Base-by-base conservation (phyloP, 164 flowering plant species). In the Liriodendron chinense region DNA sequence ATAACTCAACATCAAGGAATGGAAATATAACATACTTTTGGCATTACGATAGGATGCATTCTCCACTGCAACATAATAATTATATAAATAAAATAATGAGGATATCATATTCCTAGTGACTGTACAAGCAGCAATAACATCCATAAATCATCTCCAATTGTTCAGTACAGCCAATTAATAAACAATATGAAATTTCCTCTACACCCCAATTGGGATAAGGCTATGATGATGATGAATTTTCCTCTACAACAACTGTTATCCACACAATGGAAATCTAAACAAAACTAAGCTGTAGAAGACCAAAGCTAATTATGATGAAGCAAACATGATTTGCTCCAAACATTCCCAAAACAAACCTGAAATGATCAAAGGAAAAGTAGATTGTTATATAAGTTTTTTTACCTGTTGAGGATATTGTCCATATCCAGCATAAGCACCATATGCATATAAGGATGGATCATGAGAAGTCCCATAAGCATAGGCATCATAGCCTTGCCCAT, bases 401-500 rank as follows among this genome's bases (percentile, higher is more conserved):
- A 67, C 98, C 97, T 91, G 97, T 80, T 90, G 97, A 78, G 93
- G 92, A 78, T 94, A 93, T 63, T 91, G 96, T 16, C 79, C 79
- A 78, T 91, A 96, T 74, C 96, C 96, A 73, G 94, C 83, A 76
- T 92, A 95, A 83, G 92, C 90, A 83, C 90, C 88, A 75, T 93
- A 95, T 14, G 90, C 89, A 85, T 95, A 93, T 62, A 87, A 75
- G 49, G 96, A 88, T 26, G 98, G 94, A 83, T 96, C 98, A 2
- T 88, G 93, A 76, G 89, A 68, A 74, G 94, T 87, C 47, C 92
- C 93, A 85, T 93, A 96, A 59, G 87, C 90, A 87, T 92, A 96
- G 34, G 95, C 87, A 83, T 96, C 98, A 82, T 93, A 93, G 43
- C 97, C 97, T 82, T 93, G 97, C 73, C 94, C 98, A 83, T 94